phyloP scores from a whole-genome alignment of 2,329 filamentous ascomycete genomes.

The Diaporthe eres region DNA sequence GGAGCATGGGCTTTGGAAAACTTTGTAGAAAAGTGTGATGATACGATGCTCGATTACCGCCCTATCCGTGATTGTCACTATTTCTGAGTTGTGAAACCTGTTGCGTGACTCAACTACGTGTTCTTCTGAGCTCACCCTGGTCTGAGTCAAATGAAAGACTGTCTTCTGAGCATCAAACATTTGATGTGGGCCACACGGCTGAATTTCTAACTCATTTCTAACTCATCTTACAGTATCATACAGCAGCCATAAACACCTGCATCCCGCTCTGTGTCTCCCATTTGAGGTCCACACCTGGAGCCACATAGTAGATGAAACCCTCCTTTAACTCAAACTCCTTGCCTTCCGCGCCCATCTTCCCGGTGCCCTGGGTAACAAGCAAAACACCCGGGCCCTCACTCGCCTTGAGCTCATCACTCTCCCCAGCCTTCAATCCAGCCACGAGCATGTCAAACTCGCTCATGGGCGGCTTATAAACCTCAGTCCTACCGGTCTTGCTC shows the following conservation, averaged over 20 bases:
- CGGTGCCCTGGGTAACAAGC: conserved; percentile 72
- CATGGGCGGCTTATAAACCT: conserved; percentile 75
- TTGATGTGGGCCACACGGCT: neutral
- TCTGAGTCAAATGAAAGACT: neutral
- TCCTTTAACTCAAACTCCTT: conserved; percentile 68
- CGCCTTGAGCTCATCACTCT: conserved; percentile 69
- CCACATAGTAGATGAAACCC: conserved; percentile 78
- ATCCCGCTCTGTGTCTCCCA: conserved; percentile 51
- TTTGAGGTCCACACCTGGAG: conserved; percentile 60
- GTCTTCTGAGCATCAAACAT: neutral
- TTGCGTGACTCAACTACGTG: too few relatives aligned
- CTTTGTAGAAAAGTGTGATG: neutral
- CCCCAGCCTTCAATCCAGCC: conserved; percentile 67
- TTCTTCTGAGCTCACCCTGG: too few relatives aligned
- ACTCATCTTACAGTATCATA: neutral
- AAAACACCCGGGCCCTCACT: conserved; percentile 74
- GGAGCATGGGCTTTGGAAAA: neutral
- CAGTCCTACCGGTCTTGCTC: conserved; percentile 71
- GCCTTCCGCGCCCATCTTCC: conserved; percentile 67
- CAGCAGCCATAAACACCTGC: conserved; percentile 54
- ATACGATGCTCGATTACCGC: neutral
- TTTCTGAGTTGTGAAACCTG: neutral
- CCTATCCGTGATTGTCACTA: accelerated
- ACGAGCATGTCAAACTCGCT: conserved; percentile 80
- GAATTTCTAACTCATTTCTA: neutral